Conservation (phyloP, 2,329 filamentous ascomycete species). For the Keithomyces neogunnii region DNA sequence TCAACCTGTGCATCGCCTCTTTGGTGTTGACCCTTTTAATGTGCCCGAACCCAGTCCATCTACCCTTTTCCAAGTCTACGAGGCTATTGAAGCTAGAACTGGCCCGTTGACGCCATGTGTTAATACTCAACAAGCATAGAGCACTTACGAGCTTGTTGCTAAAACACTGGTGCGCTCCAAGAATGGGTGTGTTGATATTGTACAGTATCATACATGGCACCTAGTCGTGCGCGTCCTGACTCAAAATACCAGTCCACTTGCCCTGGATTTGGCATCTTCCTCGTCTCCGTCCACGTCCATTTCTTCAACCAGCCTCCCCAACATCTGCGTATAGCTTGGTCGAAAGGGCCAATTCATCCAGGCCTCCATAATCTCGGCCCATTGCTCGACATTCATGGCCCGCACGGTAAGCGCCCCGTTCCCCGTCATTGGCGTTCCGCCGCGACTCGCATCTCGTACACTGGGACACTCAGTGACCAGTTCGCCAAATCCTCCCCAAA, state of each 20-base stretch:
- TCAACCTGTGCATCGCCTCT: no score
- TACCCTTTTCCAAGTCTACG: no score
- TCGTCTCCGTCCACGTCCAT: slow-evolving; percentile 13
- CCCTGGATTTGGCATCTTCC: slow-evolving; percentile 16
- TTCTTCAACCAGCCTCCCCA: slow-evolving; percentile 32
- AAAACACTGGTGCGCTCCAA: background rate
- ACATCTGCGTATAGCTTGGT: slow-evolving; percentile 39
- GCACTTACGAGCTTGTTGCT: background rate
- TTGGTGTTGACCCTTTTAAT: no score
- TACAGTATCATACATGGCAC: background rate
- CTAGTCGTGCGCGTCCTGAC: background rate
- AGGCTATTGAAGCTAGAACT: no score
- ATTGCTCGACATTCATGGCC: slow-evolving; percentile 43
- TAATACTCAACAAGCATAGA: no score
- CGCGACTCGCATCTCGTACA: slow-evolving; percentile 35
- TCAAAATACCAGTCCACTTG: slow-evolving; percentile 10
- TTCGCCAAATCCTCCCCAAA: slow-evolving; percentile 54
- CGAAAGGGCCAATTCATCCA: slow-evolving; percentile 61
- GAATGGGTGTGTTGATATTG: background rate
- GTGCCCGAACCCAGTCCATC: no score
- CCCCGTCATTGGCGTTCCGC: slow-evolving; percentile 34
- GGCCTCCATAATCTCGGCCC: slow-evolving; percentile 47
- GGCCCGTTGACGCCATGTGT: no score
- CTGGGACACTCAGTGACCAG: slow-evolving; percentile 40
- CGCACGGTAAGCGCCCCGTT: slow-evolving; percentile 36